Conservation (phyloP, 352 stramenopile genomes). For the Blastocystis sp. region DNA sequence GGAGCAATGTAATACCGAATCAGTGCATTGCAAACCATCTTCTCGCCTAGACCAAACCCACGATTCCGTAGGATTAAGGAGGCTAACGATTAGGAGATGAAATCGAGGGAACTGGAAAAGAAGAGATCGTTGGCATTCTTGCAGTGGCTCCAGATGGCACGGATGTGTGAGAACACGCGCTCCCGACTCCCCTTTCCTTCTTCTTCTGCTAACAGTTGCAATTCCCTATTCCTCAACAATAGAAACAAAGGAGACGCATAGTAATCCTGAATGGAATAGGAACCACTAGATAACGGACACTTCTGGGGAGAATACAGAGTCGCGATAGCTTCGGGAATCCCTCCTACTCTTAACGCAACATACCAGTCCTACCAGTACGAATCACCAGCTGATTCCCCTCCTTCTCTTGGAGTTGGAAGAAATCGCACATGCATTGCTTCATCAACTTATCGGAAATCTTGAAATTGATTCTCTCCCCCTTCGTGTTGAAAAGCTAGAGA, state of each 20-base stretch:
- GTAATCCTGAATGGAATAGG: not conserved
- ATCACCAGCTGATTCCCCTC: not conserved
- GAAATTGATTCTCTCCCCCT: not conserved
- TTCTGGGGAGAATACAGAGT: not conserved
- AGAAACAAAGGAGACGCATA: not conserved
- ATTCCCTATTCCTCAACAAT: not conserved
- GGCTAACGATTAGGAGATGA: not conserved
- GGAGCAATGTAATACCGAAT: not conserved
- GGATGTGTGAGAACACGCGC: conserved; percentile 5
- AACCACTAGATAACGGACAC: not conserved
- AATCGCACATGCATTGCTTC: not conserved
- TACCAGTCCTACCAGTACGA: too few species aligned
- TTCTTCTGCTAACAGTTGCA: conserved; percentile 34
- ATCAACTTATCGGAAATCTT: not conserved
- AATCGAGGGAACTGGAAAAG: conserved; percentile 18
- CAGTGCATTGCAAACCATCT: not conserved
- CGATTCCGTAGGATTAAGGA: conserved; percentile 30
- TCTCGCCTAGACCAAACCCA: conserved; percentile 26
- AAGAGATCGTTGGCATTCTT: not conserved
- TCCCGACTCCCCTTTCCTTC: conserved; percentile 45
- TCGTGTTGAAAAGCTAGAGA: not conserved
- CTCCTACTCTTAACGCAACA: not conserved
- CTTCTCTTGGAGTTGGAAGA: not conserved
- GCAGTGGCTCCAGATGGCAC: conserved; percentile 19
- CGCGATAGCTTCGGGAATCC: conserved; percentile 29